Conservation (phyloP, 805 yeast species). For the Wickerhamomyces canadensis region DNA sequence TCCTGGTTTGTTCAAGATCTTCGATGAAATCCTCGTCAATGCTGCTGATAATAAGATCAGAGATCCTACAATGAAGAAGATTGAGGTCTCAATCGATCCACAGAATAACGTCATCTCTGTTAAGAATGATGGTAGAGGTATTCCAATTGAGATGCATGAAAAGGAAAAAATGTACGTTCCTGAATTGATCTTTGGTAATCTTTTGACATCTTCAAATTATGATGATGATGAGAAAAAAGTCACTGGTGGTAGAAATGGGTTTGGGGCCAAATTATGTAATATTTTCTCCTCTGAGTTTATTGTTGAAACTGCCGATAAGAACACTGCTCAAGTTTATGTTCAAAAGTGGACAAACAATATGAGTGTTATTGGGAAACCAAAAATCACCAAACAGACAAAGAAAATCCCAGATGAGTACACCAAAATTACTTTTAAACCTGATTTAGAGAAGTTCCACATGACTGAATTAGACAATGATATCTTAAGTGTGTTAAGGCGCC, state of each 20-base stretch:
- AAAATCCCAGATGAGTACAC: constrained; percentile 70
- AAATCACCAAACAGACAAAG: constrained; percentile 39
- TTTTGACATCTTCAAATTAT: constrained; percentile 91
- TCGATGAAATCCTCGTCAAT: constrained; percentile 94
- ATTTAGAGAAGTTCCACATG: constrained; percentile 81
- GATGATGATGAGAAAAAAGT: constrained; percentile 94
- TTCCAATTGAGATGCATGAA: constrained; percentile 88
- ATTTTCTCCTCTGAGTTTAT: constrained; percentile 86
- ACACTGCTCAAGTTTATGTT: constrained; percentile 52
- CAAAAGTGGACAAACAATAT: constrained; percentile 90
- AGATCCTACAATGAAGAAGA: constrained; percentile 82
- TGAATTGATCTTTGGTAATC: constrained; percentile 91
- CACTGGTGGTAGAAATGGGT: constrained; percentile 98
- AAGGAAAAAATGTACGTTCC: constrained; percentile 94
- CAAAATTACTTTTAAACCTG: constrained; percentile 84
- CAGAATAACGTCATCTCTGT: constrained; percentile 74
- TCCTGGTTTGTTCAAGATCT: constrained; percentile 93
- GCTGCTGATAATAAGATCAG: constrained; percentile 98
- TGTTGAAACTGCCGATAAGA: constrained; percentile 83
- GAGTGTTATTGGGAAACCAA: constrained; percentile 72
- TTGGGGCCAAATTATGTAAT: constrained; percentile 95
- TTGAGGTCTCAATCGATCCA: constrained; percentile 76
- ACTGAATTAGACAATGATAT: constrained; percentile 76
- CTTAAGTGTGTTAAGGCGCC: constrained; percentile 78
- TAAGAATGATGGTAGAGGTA: constrained; percentile 91